Conservation (phyloP, 2,329 filamentous ascomycete species). For the Sporothrix variecibatus region DNA sequence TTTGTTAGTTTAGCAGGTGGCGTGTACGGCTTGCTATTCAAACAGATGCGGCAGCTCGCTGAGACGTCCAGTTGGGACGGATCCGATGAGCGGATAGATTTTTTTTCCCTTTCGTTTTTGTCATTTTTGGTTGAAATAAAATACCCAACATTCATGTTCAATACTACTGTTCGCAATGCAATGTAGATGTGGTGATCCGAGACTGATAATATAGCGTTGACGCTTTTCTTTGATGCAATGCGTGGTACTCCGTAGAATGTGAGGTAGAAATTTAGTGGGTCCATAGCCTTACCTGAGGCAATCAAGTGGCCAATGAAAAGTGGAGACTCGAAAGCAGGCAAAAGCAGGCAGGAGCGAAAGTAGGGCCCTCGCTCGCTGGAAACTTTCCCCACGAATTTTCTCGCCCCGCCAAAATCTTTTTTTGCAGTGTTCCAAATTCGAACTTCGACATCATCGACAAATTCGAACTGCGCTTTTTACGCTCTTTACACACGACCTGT, state of each 20-base stretch:
- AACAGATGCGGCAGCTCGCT: background rate
- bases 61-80: background rate
- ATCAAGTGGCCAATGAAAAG: conserved; percentile 10
- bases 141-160: conserved; percentile 10
- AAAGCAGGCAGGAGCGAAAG: background rate
- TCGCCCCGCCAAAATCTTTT: conserved; percentile 31
- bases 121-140: conserved; percentile 11
- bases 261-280: background rate
- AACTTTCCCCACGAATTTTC: conserved; percentile 29
- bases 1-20: background rate
- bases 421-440: conserved; percentile 1
- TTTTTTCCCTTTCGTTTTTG: background rate
- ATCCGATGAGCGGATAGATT: background rate
- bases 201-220: background rate
- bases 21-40: background rate
- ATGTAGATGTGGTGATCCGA: background rate
- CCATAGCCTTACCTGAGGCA: background rate
- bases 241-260: no score
- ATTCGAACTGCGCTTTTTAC: background rate
- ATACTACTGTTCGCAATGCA: background rate
- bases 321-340: background rate
- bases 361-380: conserved; percentile 13
- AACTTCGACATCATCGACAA: conserved; percentile 1
- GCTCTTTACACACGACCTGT: background rate
- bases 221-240: background rate